Base-by-base conservation (phyloP, 2,329 filamentous ascomycete species). In the Paecilomyces dactylethromorphus region DNA sequence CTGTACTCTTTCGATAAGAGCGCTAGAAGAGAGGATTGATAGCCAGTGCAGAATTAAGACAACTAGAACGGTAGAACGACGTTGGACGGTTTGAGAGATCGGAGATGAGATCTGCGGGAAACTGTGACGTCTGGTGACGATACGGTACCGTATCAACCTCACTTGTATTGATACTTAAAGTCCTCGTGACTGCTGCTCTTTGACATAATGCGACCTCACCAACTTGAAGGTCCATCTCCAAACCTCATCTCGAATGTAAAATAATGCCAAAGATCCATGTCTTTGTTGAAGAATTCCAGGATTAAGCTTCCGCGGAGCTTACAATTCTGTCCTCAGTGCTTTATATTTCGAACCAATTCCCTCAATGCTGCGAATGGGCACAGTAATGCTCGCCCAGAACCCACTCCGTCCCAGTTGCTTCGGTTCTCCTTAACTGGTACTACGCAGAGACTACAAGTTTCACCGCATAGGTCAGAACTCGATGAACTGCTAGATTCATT, bases 401-500 rank as follows among this genome's bases (percentile, higher is more conserved):
- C 69, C 57, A 62, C 67, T 45, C 63, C 68, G 22, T 68, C 70
- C 21, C 65, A 74, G 56, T 53, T 74, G 53, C 61, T 74, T 45
- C 69, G 71, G 56, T 75, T 69, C 62, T 63, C 67, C 12, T 53
- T 76, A 35, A 72, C 62, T 8, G 66, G 66, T 29, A 67, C 61
- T 22, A 63, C 61, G 31, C 53, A 59, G 51, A 31, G 57, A 18
- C 18, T 52, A 29, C 26, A 57, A 8, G 53, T 64, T 32, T 18
- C 56, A 3, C 53, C 55, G 3, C 35, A 31, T 15, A 57, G 58
- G 12, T 12, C 55, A 5, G 53, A 58, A 2, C 29, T 66, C 24
- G 61, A 67, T 49, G 29, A 56, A 35, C 53, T 63, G 10, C 54
- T 71, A 18, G 57, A 59, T 13, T 58, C 63, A 4, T 55, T 65